Evolutionary conservation across 495 filamentous ascomycete species (phyloP), one percentile per base, ranked within the genome.

Genomic region (Bombardia bombarda): DNA sequence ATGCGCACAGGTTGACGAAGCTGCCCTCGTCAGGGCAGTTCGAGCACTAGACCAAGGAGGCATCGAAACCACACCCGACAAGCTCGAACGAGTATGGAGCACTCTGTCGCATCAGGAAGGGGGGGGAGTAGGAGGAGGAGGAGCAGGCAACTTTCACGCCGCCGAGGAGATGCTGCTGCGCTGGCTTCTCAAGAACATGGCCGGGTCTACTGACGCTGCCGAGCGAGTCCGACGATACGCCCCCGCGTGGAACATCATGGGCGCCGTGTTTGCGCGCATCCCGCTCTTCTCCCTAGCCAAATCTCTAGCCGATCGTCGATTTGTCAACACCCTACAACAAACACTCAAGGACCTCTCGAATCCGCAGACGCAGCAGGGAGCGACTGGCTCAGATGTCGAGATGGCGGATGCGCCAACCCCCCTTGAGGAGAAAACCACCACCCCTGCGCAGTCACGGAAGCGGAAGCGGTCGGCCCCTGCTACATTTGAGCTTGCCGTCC

Each of bases 131-230:
- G 6, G 16, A 33, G 14, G 14, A 17, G 32, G 32, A 6, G n/a
- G n/a, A n/a, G n/a, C n/a, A n/a, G 26, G 9, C n/a, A 55, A 47
- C 40, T 66, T 69, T 30, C 63, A 70, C 39, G 66, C 61, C 7
- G 65, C 66, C 25, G 66, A 74, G 52, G 66, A 70, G 39, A 71
- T 60, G 47, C 60, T 70, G 49, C 36, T 70, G 45, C 64, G 69
- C 55, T 70, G 65, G 64, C 58, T 74, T 21, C 63, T 72, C 19
- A 71, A 74, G 46, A 58, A 66, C 34, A 72, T 71, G 68, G 62
- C 58, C 24, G 64, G 66, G 18, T 45, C 51, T 28, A 59, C 55
- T 24, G 47, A 60, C 8, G 58, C 51, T 40, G 62, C 67, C 45
- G 69, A 72, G 43, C 60, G 60, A 25, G 34, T 71, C 2, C 67